Base-by-base conservation (phyloP, 2,329 filamentous ascomycete species). In the Atkinsonella texensis region DNA sequence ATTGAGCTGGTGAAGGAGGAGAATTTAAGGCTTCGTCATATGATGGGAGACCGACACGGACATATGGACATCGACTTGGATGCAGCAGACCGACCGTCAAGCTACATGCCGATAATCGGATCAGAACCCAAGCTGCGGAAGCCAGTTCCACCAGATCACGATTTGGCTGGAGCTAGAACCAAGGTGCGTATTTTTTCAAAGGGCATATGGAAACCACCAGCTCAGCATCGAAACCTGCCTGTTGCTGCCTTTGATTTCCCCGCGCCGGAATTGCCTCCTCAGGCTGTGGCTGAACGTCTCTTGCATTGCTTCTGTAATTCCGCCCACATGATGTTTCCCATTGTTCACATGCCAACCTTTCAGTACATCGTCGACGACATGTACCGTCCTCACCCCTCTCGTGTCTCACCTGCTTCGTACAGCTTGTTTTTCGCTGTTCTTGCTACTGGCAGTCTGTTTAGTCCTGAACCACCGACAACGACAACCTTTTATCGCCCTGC, bases 301-400 rank as follows among this genome's bases (percentile, higher is more conserved):
- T 69, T 96, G 33, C 76, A 79, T 35, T 77, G 84, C 39, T 98
- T 95, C 66, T 85, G 87, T 59, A 74, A 77, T 40, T 85, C 84
- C 7, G 74, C 88, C 23, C 91, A 97, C 64, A 78, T 82, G 33
- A 84, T 87, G 65, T 84, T 90, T 58, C 93, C 93, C 0, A 82
- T 95, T 43, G 62, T 97, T 10, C 88, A 97, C 65, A 94, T 90
- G 86, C 87, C 88, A 2, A 85, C 79, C 0, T 94, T 97, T 60
- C 75, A 84, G 59, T 75, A 79, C 46, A 79, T 85, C 49, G 85
- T 91, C 54, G 87, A 95, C 52, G 76, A 81, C 9, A 73, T 95
- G 7, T 95, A 95, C 66, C 78, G 79, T 51, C 79, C 81, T 4
- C 78, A 77, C 43, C 72, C 85, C 17, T 72, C 77, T 32, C 60